Base-by-base conservation (phyloP, 108 stramenopile genomes). In the Conticribra guillardii region DNA sequence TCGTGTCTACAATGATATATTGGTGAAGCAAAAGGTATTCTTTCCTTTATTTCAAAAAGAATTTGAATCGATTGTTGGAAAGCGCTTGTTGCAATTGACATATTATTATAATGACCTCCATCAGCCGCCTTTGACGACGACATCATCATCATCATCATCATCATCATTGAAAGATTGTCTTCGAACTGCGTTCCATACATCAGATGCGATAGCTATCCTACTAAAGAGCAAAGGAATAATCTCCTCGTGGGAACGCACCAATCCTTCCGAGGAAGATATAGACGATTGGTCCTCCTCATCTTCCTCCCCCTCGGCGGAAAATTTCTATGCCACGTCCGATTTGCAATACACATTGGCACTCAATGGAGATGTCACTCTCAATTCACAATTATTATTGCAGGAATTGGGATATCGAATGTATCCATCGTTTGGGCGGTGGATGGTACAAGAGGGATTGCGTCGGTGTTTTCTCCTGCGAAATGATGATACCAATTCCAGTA, bases 331-430 rank as follows among this genome's bases (percentile, higher is more conserved):
- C 34, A 44, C 65, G n/a, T 55, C 75, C 9, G 89, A 92, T 62
- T 54, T 92, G 17, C 41, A 74, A 5, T 83, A 80, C 32, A 85
- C 69, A 22, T 16, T 95, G 8, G 82, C 89, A 4, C 67, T 95
- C 33, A 88, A 89, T 65, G 87, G 85, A 4, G 94, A 95, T 71
- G 63, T 85, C 8, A 89, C 91, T 0, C 74, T 88, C 29, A 75
- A 84, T 57, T 62, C 89, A 26, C 90, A 92, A 64, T 50, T 92
- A 27, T 67, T 95, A 27, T 45, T 95, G 14, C 89, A 90, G 73
- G 94, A 95, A 60, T 85, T 92, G 67, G 91, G 94, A 32, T 95
- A 82, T 70, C 82, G 88, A 52, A 30, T 95, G 26, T 88, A 88
- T 55, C 94, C 94, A 0, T 80, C 84, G 28, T 85, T 88, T 69